These are phyloP conservation scores for Canna indica DNA, from an alignment of 176 grass and related monocot species.

Conservation along the genomic window DNA sequence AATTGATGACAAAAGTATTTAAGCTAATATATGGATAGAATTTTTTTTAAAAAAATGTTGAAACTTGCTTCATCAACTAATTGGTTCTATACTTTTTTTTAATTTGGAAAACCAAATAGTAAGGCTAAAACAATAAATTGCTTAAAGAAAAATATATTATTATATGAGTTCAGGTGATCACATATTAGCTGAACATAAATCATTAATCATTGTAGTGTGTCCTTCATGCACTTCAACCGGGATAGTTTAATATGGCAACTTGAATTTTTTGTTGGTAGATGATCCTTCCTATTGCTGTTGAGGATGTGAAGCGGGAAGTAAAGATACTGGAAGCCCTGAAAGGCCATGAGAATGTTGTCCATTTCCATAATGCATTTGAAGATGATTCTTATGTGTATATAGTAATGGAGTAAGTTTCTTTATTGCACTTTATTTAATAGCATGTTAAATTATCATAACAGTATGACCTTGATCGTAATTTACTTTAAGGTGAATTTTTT, in stretches of 20 bases:
- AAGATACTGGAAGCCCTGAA: constrained; percentile 78
- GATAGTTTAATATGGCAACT: background rate
- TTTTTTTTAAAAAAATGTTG: too few relatives aligned
- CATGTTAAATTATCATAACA: too few relatives aligned
- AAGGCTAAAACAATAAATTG: too few relatives aligned
- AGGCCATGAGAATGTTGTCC: constrained; percentile 84
- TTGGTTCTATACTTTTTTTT: too few relatives aligned
- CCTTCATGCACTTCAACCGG: background rate
- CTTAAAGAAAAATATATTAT: too few relatives aligned
- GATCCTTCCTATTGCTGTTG: constrained; percentile 39
- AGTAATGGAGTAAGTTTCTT: constrained; percentile 91
- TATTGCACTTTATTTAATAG: background rate
- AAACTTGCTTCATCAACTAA: too few relatives aligned
- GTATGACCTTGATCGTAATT: background rate
- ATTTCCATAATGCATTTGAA: constrained; percentile 90
- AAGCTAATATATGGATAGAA: too few relatives aligned
- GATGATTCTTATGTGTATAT: constrained; percentile 84
- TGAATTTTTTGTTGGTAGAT: constrained; percentile 7
- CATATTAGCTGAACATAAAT: too few relatives aligned
- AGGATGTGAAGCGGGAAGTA: constrained; percentile 91
- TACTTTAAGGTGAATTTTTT: background rate
- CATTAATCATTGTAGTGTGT: too few relatives aligned
- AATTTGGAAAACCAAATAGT: too few relatives aligned
- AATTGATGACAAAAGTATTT: too few relatives aligned
- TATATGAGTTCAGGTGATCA: too few relatives aligned